These are phyloP conservation scores for Trichosporon sp. DNA, from an alignment of 1,284 basidiomycete genomes.

Conservation along the genomic window DNA sequence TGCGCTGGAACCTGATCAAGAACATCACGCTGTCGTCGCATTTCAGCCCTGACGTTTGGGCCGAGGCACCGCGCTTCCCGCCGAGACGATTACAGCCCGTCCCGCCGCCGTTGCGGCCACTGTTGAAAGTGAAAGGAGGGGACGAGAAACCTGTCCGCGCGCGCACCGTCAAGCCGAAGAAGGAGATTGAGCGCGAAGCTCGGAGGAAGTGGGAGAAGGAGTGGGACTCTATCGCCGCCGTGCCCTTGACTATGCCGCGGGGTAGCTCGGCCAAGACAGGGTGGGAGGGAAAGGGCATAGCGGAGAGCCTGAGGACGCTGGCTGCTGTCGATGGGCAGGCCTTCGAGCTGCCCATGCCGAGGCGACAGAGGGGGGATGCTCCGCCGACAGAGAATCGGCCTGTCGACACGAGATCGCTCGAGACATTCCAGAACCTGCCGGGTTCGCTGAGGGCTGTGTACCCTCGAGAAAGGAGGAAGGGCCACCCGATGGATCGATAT, in stretches of 20 bases:
- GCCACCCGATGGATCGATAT: conserved; percentile 9
- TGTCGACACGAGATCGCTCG: background rate
- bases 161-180: background rate
- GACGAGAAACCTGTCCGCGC: background rate
- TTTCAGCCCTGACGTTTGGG: background rate
- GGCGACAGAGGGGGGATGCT: background rate
- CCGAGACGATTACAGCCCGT: conserved; percentile 10
- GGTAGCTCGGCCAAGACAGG: conserved; percentile 10
- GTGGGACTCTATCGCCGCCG: conserved; percentile 6
- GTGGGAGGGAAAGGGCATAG: conserved; percentile 11
- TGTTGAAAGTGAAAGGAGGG: background rate
- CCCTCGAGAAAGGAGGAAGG: background rate
- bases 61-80: conserved; percentile 3
- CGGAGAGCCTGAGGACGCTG: conserved; percentile 22
- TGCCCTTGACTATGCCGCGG: conserved; percentile 24
- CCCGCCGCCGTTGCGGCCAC: background rate
- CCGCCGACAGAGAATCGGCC: background rate
- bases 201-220: background rate
- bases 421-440: conserved; percentile 7
- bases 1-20: conserved; percentile 20
- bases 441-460: conserved; percentile 4
- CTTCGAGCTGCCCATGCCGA: background rate
- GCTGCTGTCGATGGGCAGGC: conserved; percentile 17
- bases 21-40: conserved; percentile 10
- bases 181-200: background rate